These are phyloP conservation scores for Fusarium dimerum DNA, from an alignment of 2,329 filamentous ascomycete species.

Conservation along the genomic window DNA sequence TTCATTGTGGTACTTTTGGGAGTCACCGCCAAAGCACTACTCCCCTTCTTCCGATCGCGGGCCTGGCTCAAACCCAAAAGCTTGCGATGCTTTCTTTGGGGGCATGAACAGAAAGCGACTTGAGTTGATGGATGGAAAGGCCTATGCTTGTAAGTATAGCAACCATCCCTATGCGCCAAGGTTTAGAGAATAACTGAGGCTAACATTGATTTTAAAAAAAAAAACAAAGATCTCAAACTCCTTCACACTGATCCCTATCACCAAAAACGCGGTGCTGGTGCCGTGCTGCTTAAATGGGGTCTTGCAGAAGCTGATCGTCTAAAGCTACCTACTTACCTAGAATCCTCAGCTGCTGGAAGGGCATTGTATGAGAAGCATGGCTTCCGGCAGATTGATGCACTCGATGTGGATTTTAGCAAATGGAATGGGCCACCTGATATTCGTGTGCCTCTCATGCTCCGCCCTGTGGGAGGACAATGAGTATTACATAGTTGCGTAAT, in stretches of 20 bases:
- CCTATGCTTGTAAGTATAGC: conserved; percentile 37
- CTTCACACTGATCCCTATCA: conserved; percentile 41
- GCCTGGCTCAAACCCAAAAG: conserved; percentile 35
- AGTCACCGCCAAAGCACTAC: conserved; percentile 19
- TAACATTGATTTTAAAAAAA: neutral
- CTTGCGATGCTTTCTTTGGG: conserved; percentile 34
- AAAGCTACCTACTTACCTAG: conserved; percentile 38
- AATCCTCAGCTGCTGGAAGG: conserved; percentile 36
- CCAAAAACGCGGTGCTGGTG: conserved; percentile 37
- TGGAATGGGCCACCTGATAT: conserved; percentile 30
- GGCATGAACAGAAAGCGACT: conserved; percentile 33
- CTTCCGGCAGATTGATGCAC: conserved; percentile 33
- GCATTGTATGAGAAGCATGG: conserved; percentile 38
- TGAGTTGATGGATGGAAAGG: conserved; percentile 33
- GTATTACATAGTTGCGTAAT: neutral
- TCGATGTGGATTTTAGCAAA: conserved; percentile 29
- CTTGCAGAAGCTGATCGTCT: conserved; percentile 39
- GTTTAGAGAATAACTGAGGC: too few species aligned
- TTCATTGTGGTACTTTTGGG: conserved; percentile 38
- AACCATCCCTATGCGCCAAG: neutral
- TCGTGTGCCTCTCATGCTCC: conserved; percentile 27
- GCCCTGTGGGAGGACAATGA: conserved; percentile 8
- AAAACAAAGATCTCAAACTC: conserved; percentile 37
- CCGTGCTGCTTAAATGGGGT: conserved; percentile 37
- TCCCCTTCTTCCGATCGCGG: conserved; percentile 29